Base-by-base conservation (phyloP, 1,284 basidiomycete species). In the Agroathelia rolfsii region DNA sequence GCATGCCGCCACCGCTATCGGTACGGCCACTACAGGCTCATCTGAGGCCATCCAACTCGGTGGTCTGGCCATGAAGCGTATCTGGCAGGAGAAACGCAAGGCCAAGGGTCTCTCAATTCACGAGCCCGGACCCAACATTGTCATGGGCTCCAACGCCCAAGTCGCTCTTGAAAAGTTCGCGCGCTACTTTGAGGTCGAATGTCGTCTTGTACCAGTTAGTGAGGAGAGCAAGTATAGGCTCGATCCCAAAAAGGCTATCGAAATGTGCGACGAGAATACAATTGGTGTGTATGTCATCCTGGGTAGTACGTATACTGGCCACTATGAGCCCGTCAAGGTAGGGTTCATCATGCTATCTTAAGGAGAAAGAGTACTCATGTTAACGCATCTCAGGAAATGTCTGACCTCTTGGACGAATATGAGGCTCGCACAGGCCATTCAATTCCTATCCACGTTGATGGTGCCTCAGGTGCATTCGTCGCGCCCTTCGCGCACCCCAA, bases 31-130 rank as follows among this genome's bases (percentile, higher is more conserved):
- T 3, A 94, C 92, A 1, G 93, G 93, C 5, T 90, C 86, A 1
- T 92, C 79, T 3, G 90, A 95, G 57, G 92, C 88, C 2, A 88
- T 93, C 47, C 87, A 92, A 58, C 80, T 95, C 5, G 92, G 88
- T 11, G 92, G 90, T 27, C 72, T 97, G 13, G 88, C 93, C 11
- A 85, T 96, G 76, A 97, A 97, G 64, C 84, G 82, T 49, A 70
- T 79, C 30, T 96, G 93, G 93, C 92, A 96, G 56, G 77, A 76
- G 42, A 79, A 74, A 51, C 80, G 83, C 56, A 92, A 90, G 59
- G 80, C 76, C 1, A 74, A 73, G 1, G 92, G 92, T 24, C 90
- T 90, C 56, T 79, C 74, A 40, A 85, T 86, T 35, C 75, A 89
- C 48, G 80, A 88, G 43, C 87, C 87, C 12, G 86, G 75, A 4